Base-by-base conservation (phyloP, 2,329 filamentous ascomycete species). In the Blastomyces silverae region DNA sequence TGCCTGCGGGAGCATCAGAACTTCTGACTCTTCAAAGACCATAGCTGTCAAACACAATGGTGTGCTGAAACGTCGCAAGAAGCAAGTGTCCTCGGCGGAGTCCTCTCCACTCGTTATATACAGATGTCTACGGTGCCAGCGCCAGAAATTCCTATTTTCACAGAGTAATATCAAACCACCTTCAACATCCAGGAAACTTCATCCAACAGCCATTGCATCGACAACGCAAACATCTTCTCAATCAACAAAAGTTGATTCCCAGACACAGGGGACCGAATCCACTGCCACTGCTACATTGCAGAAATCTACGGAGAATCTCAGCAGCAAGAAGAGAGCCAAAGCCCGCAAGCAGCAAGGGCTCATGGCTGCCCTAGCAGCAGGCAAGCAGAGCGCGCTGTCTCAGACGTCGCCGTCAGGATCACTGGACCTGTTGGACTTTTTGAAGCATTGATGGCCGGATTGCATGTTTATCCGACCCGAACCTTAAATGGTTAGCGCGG, bases 261-360 rank as follows among this genome's bases (percentile, higher is more conserved):
- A 13, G 15, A 22, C 3, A 17, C 25, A 11, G 59, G 15, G 7
- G 25, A 22, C 62, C 37, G 44, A 64, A 50, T 44, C 61, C 28
- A 64, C 55, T 10, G 8, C 70, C 42, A 22, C 61, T 17, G 44
- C 61, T 3, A 62, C 64, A 60, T 61, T 42, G 34, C 63, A 50
- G 42, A 70, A 70, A 52, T 55, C 65, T n/a, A 65, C 69, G 7
- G 74, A 77, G 2, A 78, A 81, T 55, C 74, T 78, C 17, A 83
- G 71, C 73, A 84, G 82, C 75, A 84, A 84, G 72, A 83, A 83
- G 69, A 76, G 83, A 69, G 81, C 82, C 31, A 85, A 83, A 69
- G 76, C 81, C 64, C 75, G 83, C 34, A 85, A 84, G 67, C 77
- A 81, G 64, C 80, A 81, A 37, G 82, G 82, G 4, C 72, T 85